Evolutionary conservation across 129 eudicot species (phyloP), one percentile per base, ranked within the genome.

Genomic region (Tagetes erecta): DNA sequence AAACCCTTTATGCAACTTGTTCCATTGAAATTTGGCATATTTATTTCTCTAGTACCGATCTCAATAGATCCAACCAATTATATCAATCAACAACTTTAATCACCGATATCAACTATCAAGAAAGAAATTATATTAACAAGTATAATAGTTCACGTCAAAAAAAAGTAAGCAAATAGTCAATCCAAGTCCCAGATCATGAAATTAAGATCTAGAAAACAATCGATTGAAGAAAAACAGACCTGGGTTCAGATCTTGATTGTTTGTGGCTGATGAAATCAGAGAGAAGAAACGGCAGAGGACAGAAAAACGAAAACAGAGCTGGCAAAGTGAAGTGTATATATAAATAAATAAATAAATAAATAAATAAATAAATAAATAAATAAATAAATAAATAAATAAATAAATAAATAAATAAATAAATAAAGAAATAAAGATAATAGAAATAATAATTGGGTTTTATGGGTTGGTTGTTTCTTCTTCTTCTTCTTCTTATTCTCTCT

Each of bases 161-260:
- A 63, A 72, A 70, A 5, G 14, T 35, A 74, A 34, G 44, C 60
- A 45, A 74, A 74, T 30, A 7, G 39, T 64, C 62, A 79, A 79
- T 44, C 64, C 50, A 64, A 73, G 78, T 72, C 45, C 14, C 41
- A 37, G 68, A 56, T 73, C 69, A 73, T 73, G 51, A 55, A 72
- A 72, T 55, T 66, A 6, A 79, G 83, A 79, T 79, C 83, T 55
- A 66, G 64, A 44, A 51, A 63, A 14, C 44, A 11, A 36, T 59
- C 35, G 67, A 63, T 74, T 62, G 20, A 64, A 64, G 72, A 33
- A 14, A 64, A 55, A 65, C 68, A 73, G 12, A 66, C 83, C 83
- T 79, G 64, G 10, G 46, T 79, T 53, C 74, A 79, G 83, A 79
- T 79, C 83, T 79, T 67, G 78, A 79, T 67, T 55, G 72, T 13